Evolutionary conservation across 2,329 filamentous ascomycete genomes (phyloP).

Genomic region (Diaporthe vaccinii): DNA sequence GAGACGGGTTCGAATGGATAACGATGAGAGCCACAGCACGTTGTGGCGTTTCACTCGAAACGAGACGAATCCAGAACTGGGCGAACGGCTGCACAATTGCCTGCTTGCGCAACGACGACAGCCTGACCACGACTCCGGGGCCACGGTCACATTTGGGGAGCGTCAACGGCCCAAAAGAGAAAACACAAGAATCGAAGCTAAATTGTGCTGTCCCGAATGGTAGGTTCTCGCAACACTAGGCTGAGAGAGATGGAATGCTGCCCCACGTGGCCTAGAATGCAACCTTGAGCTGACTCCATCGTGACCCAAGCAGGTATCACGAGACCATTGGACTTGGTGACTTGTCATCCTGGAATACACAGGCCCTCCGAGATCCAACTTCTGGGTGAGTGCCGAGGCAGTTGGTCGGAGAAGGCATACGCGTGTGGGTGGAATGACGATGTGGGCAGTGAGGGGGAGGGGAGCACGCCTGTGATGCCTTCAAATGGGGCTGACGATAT

Average conservation of each 20-base stretch:
- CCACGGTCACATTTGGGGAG: background rate
- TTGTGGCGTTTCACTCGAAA: constrained; percentile 17
- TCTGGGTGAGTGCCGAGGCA: background rate
- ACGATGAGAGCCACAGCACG: background rate
- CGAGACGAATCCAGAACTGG: background rate
- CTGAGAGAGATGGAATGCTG: background rate
- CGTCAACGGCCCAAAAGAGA: background rate
- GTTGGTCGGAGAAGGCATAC: background rate
- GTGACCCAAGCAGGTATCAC: constrained; percentile 15
- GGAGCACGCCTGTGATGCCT: background rate
- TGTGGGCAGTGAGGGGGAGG: background rate
- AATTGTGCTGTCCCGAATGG: background rate
- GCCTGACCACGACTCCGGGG: background rate
- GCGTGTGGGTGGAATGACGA: background rate
- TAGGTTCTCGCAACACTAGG: background rate
- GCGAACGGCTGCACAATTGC: background rate
- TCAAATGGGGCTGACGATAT: background rate
- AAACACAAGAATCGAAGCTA: background rate
- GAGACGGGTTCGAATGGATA: background rate
- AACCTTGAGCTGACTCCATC: constrained; percentile 11
- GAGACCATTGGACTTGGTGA: constrained; percentile 1
- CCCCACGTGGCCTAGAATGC: constrained; percentile 14
- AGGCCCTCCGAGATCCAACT: background rate
- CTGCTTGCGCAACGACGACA: background rate
- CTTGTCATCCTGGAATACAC: background rate